Percentiles rank a stretch among this genome's conserved stretches.
Evolutionary conservation across 164 flowering plant genomes (phyloP).

Genomic region (Vitis amurensis): DNA sequence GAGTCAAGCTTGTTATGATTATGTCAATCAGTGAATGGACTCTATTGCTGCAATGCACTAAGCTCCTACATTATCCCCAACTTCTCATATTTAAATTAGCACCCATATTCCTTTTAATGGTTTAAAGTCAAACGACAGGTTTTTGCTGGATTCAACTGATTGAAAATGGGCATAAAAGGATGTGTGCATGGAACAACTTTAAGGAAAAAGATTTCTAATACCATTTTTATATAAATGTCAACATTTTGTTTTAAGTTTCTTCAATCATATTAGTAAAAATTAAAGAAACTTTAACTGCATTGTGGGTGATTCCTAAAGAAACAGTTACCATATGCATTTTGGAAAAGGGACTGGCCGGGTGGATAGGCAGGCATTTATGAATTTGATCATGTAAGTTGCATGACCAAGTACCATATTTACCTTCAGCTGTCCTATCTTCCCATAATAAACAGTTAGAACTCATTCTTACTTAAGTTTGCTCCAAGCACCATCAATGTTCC

Average conservation of each 20-base stretch:
- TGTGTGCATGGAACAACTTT: too few species aligned
- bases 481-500: neutral
- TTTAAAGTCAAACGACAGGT: neutral
- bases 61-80: conserved; percentile 1
- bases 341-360: too few species aligned
- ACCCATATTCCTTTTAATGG: neutral
- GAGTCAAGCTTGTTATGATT: conserved; percentile 7
- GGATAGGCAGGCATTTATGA: too few species aligned
- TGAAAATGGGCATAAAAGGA: too few species aligned
- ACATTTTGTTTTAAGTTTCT: too few species aligned
- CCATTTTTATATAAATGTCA: too few species aligned
- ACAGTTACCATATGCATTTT: too few species aligned
- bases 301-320: neutral
- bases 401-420: too few species aligned
- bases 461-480: neutral
- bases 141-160: neutral
- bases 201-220: too few species aligned
- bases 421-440: neutral
- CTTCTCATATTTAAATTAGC: neutral
- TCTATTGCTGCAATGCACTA: neutral
- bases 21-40: neutral
- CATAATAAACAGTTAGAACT: neutral
- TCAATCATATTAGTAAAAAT: too few species aligned
- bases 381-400: too few species aligned
- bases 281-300: neutral